phyloP scores from a whole-genome alignment of 83 land plant species.

The Picea abies region DNA sequence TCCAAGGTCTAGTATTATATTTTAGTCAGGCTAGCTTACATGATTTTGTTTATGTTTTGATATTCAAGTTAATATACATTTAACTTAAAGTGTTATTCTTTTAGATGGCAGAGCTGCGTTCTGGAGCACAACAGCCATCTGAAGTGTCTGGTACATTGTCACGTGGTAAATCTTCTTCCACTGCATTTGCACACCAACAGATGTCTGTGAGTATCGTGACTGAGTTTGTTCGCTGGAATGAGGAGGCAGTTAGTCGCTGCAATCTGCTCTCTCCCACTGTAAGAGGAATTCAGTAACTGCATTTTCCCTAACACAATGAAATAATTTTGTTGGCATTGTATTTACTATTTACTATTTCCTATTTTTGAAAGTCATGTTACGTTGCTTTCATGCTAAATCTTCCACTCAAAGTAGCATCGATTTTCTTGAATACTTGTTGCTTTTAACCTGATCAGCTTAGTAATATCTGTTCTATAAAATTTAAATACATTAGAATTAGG shows the following conservation, averaged over 20 bases:
- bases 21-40: background rate
- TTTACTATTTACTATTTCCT: background rate
- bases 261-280: slow-evolving; percentile 90
- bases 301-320: background rate
- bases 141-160: slow-evolving; percentile 56
- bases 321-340: background rate
- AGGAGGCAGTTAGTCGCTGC: slow-evolving; percentile 96
- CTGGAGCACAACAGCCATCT: slow-evolving; percentile 55
- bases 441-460: background rate
- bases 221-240: slow-evolving; percentile 99
- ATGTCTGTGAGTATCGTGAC: slow-evolving; percentile 90
- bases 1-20: slow-evolving; percentile 62
- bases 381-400: background rate
- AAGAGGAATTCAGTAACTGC: background rate
- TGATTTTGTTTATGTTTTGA: background rate
- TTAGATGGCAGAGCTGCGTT: slow-evolving; percentile 77
- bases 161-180: slow-evolving; percentile 58
- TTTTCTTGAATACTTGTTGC: background rate
- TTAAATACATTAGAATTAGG: background rate
- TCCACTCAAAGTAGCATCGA: background rate
- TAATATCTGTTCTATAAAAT: background rate
- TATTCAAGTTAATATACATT: slow-evolving; percentile 1
- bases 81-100: background rate
- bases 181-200: slow-evolving; percentile 61
- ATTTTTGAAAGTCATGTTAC: background rate